phyloP scores from a whole-genome alignment of 202 grass and related monocot genomes.

The Digitaria exilis region DNA sequence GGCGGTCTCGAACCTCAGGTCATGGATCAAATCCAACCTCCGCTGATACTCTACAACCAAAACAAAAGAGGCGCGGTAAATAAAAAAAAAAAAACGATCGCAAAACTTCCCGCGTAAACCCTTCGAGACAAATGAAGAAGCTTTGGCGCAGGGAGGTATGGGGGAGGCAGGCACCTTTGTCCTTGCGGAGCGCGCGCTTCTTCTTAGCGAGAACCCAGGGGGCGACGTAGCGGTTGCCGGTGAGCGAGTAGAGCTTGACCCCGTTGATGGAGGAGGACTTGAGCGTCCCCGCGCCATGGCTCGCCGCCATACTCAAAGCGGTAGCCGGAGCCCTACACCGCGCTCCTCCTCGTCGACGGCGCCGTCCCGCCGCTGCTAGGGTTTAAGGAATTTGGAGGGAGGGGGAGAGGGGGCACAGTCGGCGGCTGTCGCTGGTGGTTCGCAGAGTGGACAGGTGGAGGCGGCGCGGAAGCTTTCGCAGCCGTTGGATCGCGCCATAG shows the following conservation, averaged over 20 bases:
- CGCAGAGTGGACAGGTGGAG: not conserved
- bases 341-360: not conserved
- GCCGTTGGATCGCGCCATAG: not conserved
- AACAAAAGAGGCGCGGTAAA: not conserved
- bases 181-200: constrained; percentile 76
- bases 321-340: not conserved
- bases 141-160: not conserved
- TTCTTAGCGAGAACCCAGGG: constrained; percentile 73
- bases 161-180: constrained; percentile 54
- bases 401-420: not conserved
- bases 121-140: not conserved
- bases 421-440: not conserved
- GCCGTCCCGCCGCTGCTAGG: constrained; percentile 22
- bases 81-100: not conserved
- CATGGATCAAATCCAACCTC: constrained; percentile 83
- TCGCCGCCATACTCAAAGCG: constrained; percentile 20
- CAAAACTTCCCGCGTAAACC: no score
- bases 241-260: constrained; percentile 80
- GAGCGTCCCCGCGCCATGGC: constrained; percentile 46
- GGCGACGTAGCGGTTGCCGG: constrained; percentile 58
- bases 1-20: constrained; percentile 86
- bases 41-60: constrained; percentile 60
- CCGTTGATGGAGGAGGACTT: constrained; percentile 96
- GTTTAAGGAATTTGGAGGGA: constrained; percentile 36
- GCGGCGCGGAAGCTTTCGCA: no score